phyloP scores from a whole-genome alignment of 2,329 filamentous ascomycete species.

The Atkinsonella hypoxylon region DNA sequence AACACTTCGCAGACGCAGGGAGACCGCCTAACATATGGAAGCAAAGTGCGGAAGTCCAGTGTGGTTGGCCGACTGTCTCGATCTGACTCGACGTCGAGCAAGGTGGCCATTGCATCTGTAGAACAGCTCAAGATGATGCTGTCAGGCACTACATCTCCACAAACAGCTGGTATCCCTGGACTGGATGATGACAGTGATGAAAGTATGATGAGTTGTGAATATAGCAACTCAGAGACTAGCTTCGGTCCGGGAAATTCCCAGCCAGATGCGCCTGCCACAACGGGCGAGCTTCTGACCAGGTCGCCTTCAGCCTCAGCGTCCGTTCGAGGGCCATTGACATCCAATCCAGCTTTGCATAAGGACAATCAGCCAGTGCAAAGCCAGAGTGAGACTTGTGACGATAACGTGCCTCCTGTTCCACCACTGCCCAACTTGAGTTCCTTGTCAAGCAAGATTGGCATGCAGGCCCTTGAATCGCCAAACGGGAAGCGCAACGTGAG shows the following conservation, averaged over 20 bases:
- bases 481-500: constrained; percentile 21
- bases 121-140: constrained; percentile 53
- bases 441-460: constrained; percentile 17
- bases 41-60: constrained; percentile 41
- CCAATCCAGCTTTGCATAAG: constrained; percentile 27
- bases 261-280: constrained; percentile 12
- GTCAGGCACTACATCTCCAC: constrained; percentile 34
- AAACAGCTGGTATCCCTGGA: constrained; percentile 23
- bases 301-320: constrained; percentile 24
- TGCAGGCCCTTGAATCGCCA: constrained; percentile 7
- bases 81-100: constrained; percentile 29
- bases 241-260: constrained; percentile 33
- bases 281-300: constrained; percentile 18
- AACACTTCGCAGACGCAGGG: constrained; percentile 30
- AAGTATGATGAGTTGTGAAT: constrained; percentile 60
- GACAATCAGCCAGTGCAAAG: not conserved
- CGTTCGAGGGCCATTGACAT: constrained; percentile 27
- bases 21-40: constrained; percentile 21
- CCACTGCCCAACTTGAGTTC: constrained; percentile 33
- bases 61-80: constrained; percentile 39
- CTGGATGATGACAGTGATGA: constrained; percentile 47
- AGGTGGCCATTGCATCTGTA: constrained; percentile 44
- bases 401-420: constrained; percentile 42
- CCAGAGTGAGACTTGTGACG: constrained; percentile 13
- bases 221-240: constrained; percentile 53